Percentiles rank a stretch among this genome's conserved stretches.
phyloP scores from a whole-genome alignment of 2,329 filamentous ascomycete species.

The Pseudogymnoascus sp. region DNA sequence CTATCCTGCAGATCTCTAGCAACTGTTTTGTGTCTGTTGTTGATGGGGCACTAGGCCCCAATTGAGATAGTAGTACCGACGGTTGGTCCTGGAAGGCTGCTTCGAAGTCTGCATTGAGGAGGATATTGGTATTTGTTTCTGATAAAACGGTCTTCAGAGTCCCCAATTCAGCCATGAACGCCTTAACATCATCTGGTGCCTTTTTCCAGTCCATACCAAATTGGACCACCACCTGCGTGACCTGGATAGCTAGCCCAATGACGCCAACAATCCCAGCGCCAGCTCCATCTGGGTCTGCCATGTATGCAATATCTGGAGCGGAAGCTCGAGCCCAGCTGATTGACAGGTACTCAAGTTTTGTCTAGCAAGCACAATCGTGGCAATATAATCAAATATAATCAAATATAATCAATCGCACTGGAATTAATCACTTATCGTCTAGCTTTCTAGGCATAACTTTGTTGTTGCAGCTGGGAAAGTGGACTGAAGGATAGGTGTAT shows the following conservation, averaged over 20 bases:
- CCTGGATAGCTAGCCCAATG: slow-evolving; percentile 16
- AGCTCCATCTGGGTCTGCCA: slow-evolving; percentile 16
- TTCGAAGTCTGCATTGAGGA: slow-evolving; percentile 18
- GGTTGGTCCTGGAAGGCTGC: slow-evolving; percentile 17
- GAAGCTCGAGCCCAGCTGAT: neutral
- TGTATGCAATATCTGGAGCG: neutral
- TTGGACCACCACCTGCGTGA: slow-evolving; percentile 15
- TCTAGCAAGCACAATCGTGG: neutral
- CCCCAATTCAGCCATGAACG: slow-evolving; percentile 15
- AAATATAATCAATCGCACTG: neutral
- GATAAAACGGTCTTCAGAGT: slow-evolving; percentile 16
- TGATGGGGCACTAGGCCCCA: slow-evolving; percentile 9
- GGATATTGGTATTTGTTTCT: slow-evolving; percentile 14
- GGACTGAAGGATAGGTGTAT: neutral
- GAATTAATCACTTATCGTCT: neutral
- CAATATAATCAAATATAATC: neutral
- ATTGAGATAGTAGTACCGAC: slow-evolving; percentile 16
- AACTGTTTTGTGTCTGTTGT: slow-evolving; percentile 10
- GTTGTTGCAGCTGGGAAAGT: neutral
- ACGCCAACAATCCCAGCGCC: slow-evolving; percentile 16
- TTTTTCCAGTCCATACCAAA: slow-evolving; percentile 19
- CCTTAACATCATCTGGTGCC: slow-evolving; percentile 16
- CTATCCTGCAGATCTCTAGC: slow-evolving; percentile 6
- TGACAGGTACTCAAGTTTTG: neutral
- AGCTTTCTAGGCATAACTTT: neutral